Base-by-base conservation (phyloP, 768 basidiomycete species). In the Lepiota venenata region DNA sequence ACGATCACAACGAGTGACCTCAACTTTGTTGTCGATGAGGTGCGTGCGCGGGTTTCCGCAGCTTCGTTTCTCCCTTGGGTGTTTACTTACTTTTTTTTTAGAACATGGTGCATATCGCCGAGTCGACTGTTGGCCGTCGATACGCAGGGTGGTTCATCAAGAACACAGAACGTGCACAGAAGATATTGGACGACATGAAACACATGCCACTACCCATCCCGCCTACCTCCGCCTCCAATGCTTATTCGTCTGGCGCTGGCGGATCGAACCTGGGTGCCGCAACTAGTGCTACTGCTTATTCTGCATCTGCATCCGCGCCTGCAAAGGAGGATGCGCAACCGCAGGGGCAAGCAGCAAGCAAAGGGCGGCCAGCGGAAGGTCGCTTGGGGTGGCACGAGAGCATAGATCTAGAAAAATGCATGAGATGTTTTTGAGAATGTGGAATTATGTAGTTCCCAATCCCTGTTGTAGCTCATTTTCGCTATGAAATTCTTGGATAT, bases 141-240 rank as follows among this genome's bases (percentile, higher is more conserved):
- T 98, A 93, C 69, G 96, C 93, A 2, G 92, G 93, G 37, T 97
- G 93, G 91, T 98, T 98, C 74, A 95, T 98, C 71, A 87, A 93
- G 61, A 93, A 95, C 69, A 91, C 93, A 4, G 94, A 97, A 69
- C 84, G 93, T 60, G 87, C 93, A 21, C 90, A 93, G 64, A 82
- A 91, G 60, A 89, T 95, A 52, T 77, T 87, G 57, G 93, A 95
- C 62, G 86, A 87, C 56, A 74, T 97, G 60, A 85, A 75, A 55
- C 71, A 67, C 53, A 71, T 74, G 65, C 79, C 80, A 4, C 67
- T 81, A 27, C 79, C 81, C 9, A 62, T 64, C 16, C 65, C 25
- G 25, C 25, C 25, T 25, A 5, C 71, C 35, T 60, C 74, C 32
- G 67, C 64, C 12, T 42, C 61, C 14, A 58, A 61, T 47, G 52